A percentile compares a stretch with the other conserved stretches of the same genome.
Conservation (phyloP, 1,284 basidiomycete genomes). For the Boletus smithii region DNA sequence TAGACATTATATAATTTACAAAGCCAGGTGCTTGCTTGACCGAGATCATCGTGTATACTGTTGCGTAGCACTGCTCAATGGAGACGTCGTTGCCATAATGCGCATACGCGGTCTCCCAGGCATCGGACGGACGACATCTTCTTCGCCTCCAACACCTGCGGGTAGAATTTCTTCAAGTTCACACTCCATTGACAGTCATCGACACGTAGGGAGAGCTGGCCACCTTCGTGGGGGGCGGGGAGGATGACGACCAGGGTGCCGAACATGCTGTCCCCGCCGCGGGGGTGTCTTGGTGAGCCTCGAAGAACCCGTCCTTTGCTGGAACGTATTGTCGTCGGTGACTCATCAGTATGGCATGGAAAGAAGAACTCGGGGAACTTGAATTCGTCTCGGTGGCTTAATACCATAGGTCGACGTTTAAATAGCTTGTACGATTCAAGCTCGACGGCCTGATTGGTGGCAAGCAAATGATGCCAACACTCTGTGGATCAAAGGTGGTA, state of each 20-base stretch:
- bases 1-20: neutral
- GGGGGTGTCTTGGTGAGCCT: constrained; percentile 22
- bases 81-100: no score
- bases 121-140: no score
- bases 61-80: no score
- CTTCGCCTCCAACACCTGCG: no score
- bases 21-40: neutral
- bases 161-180: no score
- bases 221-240: constrained; percentile 37
- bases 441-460: constrained; percentile 12
- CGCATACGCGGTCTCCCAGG: no score
- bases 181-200: constrained; percentile 26
- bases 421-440: constrained; percentile 35
- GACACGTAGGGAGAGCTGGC: constrained; percentile 33
- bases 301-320: constrained; percentile 20
- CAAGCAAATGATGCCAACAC: constrained; percentile 19
- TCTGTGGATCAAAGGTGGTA: constrained; percentile 25
- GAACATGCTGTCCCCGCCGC: constrained; percentile 33
- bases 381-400: no score
- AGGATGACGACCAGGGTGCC: constrained; percentile 40
- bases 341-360: no score
- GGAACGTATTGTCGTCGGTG: no score
- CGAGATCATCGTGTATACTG: no score
- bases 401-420: no score
- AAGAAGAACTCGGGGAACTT: no score